phyloP scores from a whole-genome alignment of 2,329 filamentous ascomycete genomes.

The Diplodia mutila region DNA sequence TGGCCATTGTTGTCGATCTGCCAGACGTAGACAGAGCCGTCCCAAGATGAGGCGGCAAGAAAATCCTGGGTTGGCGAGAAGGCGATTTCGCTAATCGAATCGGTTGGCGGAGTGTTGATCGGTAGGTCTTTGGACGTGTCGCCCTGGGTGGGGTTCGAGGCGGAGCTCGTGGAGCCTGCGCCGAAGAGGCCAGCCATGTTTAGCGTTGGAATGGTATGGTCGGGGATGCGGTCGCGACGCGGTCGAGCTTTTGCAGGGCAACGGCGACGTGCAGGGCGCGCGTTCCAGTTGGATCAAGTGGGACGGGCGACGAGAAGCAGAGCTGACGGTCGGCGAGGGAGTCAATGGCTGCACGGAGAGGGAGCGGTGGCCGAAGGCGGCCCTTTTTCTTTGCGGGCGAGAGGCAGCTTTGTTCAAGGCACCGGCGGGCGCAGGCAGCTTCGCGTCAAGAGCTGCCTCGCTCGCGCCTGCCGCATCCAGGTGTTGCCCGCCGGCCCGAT shows the following conservation, averaged over 20 bases:
- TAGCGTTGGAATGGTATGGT: background rate
- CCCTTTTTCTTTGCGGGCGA: conserved; percentile 11
- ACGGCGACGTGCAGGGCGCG: conserved; percentile 23
- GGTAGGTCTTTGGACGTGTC: conserved; percentile 89
- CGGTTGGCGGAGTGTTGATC: conserved; percentile 75
- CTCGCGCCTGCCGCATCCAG: conserved; percentile 11
- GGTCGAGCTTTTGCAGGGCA: conserved; percentile 26
- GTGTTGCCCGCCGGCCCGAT: conserved; percentile 12
- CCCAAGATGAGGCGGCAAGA: conserved; percentile 91
- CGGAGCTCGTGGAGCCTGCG: conserved; percentile 51
- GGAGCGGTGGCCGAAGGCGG: conserved; percentile 1
- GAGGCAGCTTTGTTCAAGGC: conserved; percentile 19
- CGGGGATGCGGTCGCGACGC: conserved; percentile 31
- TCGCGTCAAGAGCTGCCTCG: conserved; percentile 23
- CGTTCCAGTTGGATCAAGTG: background rate
- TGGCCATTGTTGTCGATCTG: conserved; percentile 79
- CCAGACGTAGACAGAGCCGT: conserved; percentile 97
- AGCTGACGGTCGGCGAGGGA: background rate
- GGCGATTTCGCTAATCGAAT: conserved; percentile 83
- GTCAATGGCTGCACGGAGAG: background rate
- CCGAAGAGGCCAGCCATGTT: conserved; percentile 67
- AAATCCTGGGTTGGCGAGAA: conserved; percentile 81
- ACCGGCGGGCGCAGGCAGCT: conserved; percentile 15
- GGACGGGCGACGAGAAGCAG: background rate
- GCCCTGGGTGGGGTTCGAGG: conserved; percentile 74